Evolutionary conservation across 2,329 filamentous ascomycete species (phyloP).

Genomic region (Apiospora marii): DNA sequence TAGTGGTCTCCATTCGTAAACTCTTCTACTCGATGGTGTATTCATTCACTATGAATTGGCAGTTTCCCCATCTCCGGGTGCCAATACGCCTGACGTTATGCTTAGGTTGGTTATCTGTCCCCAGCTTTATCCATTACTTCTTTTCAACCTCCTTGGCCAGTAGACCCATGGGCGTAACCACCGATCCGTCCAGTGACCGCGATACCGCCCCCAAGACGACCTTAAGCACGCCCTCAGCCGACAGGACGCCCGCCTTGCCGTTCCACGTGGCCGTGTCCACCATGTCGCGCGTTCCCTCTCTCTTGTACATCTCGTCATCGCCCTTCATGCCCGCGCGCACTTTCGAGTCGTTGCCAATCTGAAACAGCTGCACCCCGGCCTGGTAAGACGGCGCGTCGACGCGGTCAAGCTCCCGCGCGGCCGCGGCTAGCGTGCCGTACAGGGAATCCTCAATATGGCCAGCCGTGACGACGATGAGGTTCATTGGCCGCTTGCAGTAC

Average conservation of each 20-base stretch:
- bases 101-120: too few relatives aligned
- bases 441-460: slow-evolving; percentile 72
- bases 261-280: slow-evolving; percentile 88
- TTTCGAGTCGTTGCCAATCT: slow-evolving; percentile 69
- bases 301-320: slow-evolving; percentile 73
- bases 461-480: slow-evolving; percentile 78
- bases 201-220: slow-evolving; percentile 68
- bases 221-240: slow-evolving; percentile 69
- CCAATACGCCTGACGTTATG: too few relatives aligned
- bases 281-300: slow-evolving; percentile 79
- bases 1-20: not conserved
- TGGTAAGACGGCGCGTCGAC: slow-evolving; percentile 70
- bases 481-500: slow-evolving; percentile 61
- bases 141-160: not conserved
- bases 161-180: not conserved
- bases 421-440: slow-evolving; percentile 63
- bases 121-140: not conserved
- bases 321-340: slow-evolving; percentile 68
- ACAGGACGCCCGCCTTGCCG: slow-evolving; percentile 51
- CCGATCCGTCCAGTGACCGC: slow-evolving; percentile 34
- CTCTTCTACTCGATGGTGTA: not conserved
- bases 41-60: too few relatives aligned
- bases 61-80: too few relatives aligned
- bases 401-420: slow-evolving; percentile 60
- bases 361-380: slow-evolving; percentile 79